phyloP scores from a whole-genome alignment of 2,329 filamentous ascomycete genomes.

The Fusarium robinianum region DNA sequence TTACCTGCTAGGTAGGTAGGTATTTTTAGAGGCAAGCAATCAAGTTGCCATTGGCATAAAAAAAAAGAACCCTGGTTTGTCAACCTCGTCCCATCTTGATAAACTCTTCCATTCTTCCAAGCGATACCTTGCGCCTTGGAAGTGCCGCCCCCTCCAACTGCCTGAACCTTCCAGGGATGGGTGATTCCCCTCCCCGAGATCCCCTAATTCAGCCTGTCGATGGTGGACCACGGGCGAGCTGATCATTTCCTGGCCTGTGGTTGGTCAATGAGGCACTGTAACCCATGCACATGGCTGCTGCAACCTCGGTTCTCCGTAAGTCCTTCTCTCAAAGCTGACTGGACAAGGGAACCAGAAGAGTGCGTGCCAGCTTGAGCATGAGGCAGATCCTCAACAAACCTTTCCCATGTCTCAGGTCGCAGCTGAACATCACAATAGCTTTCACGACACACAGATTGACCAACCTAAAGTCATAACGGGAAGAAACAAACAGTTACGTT shows the following conservation, averaged over 20 bases:
- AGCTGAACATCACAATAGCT: too few species aligned
- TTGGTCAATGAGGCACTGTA: too few species aligned
- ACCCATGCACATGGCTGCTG: constrained; percentile 11
- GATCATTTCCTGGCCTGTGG: constrained; percentile 22
- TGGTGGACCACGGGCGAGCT: constrained; percentile 13
- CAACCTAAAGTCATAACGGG: too few species aligned
- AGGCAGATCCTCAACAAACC: too few species aligned
- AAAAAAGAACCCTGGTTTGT: constrained; percentile 1
- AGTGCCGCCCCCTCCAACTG: constrained; percentile 4
- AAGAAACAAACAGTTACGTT: too few species aligned
- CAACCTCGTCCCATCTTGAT: constrained; percentile 17
- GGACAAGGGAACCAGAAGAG: too few species aligned
- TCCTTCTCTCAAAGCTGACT: constrained; percentile 14
- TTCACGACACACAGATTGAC: background rate
- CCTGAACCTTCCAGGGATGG: background rate
- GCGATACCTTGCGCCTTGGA: constrained; percentile 4
- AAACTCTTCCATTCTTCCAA: constrained; percentile 1
- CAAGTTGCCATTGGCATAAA: too few species aligned
- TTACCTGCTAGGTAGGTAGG: background rate
- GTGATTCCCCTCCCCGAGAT: too few species aligned
- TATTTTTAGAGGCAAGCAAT: background rate
- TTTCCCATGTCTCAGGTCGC: too few species aligned
- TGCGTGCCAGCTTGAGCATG: too few species aligned
- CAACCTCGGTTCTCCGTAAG: constrained; percentile 25
- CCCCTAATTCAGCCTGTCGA: constrained; percentile 11